phyloP scores from a whole-genome alignment of 2,329 filamentous ascomycete genomes.

The Venturiaceae sp. region DNA sequence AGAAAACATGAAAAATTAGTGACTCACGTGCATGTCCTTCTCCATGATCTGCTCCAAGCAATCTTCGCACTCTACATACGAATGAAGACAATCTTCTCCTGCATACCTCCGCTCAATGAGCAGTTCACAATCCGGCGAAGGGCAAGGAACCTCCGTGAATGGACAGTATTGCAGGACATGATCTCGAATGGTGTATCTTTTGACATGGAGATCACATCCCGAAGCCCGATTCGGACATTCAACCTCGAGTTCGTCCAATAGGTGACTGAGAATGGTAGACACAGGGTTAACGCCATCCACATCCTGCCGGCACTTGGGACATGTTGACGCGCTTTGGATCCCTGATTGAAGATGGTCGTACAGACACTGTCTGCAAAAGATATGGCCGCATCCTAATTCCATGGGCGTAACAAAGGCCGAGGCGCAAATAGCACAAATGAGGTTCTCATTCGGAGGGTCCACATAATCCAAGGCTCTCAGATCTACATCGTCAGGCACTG shows the following conservation, averaged over 20 bases:
- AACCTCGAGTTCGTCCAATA: conserved; percentile 52
- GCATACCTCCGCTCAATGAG: conserved; percentile 46
- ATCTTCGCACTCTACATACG: conserved; percentile 39
- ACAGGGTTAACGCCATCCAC: conserved; percentile 23
- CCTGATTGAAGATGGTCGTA: conserved; percentile 12
- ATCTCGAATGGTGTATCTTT: conserved; percentile 46
- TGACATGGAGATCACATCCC: conserved; percentile 44
- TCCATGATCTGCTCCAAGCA: conserved; percentile 45
- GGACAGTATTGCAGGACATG: conserved; percentile 53
- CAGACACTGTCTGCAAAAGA: conserved; percentile 52
- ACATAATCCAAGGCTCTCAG: conserved; percentile 50
- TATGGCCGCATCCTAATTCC: conserved; percentile 50
- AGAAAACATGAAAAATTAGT: too few species aligned
- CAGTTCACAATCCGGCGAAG: conserved; percentile 38
- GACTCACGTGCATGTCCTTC: conserved; percentile 42
- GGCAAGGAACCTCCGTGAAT: conserved; percentile 44
- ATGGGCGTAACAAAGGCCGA: conserved; percentile 51
- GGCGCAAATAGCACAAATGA: conserved; percentile 56
- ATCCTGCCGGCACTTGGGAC: conserved; percentile 47
- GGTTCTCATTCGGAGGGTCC: conserved; percentile 42
- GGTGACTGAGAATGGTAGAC: conserved; percentile 47
- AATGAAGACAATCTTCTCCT: conserved; percentile 44
- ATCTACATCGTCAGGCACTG: conserved; percentile 29
- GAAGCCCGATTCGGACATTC: conserved; percentile 45
- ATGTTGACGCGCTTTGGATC: conserved; percentile 26